Percentiles rank a stretch among this genome's conserved stretches.
These are phyloP conservation scores for Cylindrotheca closterium DNA, from an alignment of 108 stramenopile species.

Conservation along the genomic window DNA sequence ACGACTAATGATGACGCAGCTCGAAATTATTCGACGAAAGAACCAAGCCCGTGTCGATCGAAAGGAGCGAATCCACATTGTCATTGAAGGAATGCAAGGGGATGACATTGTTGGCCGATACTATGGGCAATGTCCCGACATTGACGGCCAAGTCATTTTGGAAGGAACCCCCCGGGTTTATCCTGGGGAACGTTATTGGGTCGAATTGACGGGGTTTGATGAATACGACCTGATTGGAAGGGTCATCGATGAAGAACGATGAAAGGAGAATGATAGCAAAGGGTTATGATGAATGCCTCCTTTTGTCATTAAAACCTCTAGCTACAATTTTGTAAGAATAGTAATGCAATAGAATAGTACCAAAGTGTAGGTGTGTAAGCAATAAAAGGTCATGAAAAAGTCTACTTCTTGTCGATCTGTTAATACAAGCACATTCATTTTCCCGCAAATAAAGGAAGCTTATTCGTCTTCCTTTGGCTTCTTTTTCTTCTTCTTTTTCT, in stretches of 20 bases:
- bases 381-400: no score
- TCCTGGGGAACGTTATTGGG: slow-evolving; percentile 41
- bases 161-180: slow-evolving; percentile 20
- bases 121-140: slow-evolving; percentile 49
- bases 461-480: no score
- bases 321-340: no score
- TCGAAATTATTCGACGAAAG: slow-evolving; percentile 26
- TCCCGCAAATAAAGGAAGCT: no score
- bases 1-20: slow-evolving; percentile 41
- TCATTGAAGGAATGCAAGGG: slow-evolving; percentile 36
- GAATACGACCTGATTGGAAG: slow-evolving; percentile 44
- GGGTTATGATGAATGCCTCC: no score
- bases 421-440: no score
- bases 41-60: slow-evolving; percentile 20
- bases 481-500: no score
- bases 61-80: slow-evolving; percentile 25
- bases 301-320: no score
- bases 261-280: no score
- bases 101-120: slow-evolving; percentile 39
- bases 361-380: no score
- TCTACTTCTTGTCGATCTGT: no score
- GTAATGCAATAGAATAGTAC: no score
- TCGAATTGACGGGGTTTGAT: slow-evolving; percentile 34
- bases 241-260: slow-evolving; percentile 12
- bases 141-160: slow-evolving; percentile 43